Evolutionary conservation across 2,329 filamentous ascomycete genomes (phyloP).

Genomic region (Nannizziopsis barbatae): DNA sequence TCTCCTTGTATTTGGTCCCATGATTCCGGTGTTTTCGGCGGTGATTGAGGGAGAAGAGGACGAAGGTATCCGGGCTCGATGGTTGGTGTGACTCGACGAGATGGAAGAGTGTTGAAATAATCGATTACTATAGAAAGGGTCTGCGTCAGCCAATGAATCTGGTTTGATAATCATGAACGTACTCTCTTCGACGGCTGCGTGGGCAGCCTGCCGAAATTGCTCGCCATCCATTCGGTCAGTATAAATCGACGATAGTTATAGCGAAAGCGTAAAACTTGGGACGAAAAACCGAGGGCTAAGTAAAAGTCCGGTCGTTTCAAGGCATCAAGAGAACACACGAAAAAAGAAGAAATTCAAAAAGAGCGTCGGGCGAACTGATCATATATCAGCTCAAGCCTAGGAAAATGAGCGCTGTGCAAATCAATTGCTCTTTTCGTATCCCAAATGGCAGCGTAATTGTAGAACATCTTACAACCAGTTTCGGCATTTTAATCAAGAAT

Average conservation of each 20-base stretch:
- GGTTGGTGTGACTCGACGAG: constrained; percentile 60
- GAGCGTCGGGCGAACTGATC: too few relatives aligned
- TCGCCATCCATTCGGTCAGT: constrained; percentile 56
- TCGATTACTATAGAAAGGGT: constrained; percentile 50
- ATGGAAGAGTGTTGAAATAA: constrained; percentile 67
- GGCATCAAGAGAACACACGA: too few relatives aligned
- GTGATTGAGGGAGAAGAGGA: constrained; percentile 60
- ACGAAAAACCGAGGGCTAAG: too few relatives aligned
- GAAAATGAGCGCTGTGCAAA: too few relatives aligned
- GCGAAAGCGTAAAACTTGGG: neutral
- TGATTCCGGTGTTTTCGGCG: constrained; percentile 54
- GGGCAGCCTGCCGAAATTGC: constrained; percentile 66
- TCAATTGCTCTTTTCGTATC: too few relatives aligned
- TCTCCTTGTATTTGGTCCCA: constrained; percentile 75
- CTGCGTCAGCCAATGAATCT: neutral
- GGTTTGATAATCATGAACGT: constrained; percentile 25
- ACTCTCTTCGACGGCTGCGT: constrained; percentile 75
- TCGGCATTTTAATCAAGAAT: too few relatives aligned
- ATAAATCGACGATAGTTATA: neutral
- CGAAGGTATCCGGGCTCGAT: constrained; percentile 78
- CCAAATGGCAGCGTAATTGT: too few relatives aligned
- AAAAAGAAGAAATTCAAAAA: too few relatives aligned
- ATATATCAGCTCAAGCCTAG: too few relatives aligned
- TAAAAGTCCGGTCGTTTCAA: too few relatives aligned
- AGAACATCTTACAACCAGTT: too few relatives aligned